Conservation (phyloP, 2,329 filamentous ascomycete genomes). For the Emydomyces testavorans region DNA sequence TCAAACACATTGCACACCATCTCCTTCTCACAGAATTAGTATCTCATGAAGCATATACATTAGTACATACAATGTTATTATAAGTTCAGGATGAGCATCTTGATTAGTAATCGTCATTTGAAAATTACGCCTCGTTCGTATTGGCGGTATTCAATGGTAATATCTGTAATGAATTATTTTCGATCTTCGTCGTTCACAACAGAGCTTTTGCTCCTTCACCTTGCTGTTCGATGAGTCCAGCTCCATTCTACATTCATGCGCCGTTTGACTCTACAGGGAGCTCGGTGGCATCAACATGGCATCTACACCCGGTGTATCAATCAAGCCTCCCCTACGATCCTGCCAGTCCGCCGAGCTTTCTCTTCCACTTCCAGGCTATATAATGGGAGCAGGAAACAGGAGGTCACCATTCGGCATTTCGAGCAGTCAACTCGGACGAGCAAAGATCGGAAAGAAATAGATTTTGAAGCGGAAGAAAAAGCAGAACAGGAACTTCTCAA, state of each 20-base stretch:
- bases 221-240: constrained; percentile 25
- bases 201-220: constrained; percentile 1
- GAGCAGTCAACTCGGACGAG: constrained; percentile 32
- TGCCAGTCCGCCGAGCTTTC: constrained; percentile 22
- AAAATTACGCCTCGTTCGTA: neutral
- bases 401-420: constrained; percentile 35
- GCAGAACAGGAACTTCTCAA: constrained; percentile 30
- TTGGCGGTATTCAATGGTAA: neutral
- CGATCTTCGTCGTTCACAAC: neutral
- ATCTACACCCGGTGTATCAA: constrained; percentile 26
- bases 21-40: neutral
- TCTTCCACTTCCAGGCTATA: constrained; percentile 24
- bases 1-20: neutral
- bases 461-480: constrained; percentile 31
- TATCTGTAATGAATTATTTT: neutral
- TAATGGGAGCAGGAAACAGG: constrained; percentile 25
- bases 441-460: constrained; percentile 28
- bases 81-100: no score
- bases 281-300: constrained; percentile 36
- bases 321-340: constrained; percentile 15
- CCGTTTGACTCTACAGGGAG: constrained; percentile 34
- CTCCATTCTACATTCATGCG: constrained; percentile 30
- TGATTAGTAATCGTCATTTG: neutral
- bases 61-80: no score
- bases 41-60: neutral